These are phyloP conservation scores for Aspergillus cristatus DNA, from an alignment of 495 filamentous ascomycete species.

Conservation along the genomic window DNA sequence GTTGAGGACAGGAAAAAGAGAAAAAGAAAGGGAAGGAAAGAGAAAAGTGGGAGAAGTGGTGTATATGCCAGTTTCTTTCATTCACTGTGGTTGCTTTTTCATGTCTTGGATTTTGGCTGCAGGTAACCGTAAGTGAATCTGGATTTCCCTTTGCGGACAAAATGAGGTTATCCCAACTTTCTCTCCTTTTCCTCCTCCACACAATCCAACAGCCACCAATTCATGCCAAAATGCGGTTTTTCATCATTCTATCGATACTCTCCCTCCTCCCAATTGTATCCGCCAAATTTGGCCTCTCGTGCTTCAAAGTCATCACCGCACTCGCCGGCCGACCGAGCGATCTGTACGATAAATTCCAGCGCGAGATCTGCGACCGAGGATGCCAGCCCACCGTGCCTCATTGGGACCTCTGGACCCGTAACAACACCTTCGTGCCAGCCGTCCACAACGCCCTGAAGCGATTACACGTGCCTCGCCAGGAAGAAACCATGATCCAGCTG, in stretches of 20 bases:
- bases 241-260: slow-evolving; percentile 1
- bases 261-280: slow-evolving; percentile 13
- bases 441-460: slow-evolving; percentile 29
- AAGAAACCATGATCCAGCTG: slow-evolving; percentile 26
- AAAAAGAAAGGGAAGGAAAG: too few species aligned
- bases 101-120: too few species aligned
- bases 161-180: not conserved
- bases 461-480: slow-evolving; percentile 26
- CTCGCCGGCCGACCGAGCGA: slow-evolving; percentile 27
- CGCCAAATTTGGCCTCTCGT: slow-evolving; percentile 24
- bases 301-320: slow-evolving; percentile 30
- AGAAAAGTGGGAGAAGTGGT: too few species aligned
- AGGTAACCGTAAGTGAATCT: too few species aligned
- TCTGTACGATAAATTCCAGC: slow-evolving; percentile 31
- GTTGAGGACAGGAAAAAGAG: too few species aligned
- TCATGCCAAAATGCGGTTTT: slow-evolving; percentile 9
- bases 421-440: slow-evolving; percentile 33
- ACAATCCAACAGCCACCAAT: not conserved
- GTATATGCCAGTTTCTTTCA: too few species aligned
- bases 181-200: not conserved
- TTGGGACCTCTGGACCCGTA: slow-evolving; percentile 39
- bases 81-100: too few species aligned
- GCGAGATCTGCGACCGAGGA: slow-evolving; percentile 32
- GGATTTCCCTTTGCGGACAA: too few species aligned
- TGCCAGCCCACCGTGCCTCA: slow-evolving; percentile 34